A percentile compares a stretch with the other conserved stretches of the same genome.
Conservation (phyloP, 768 basidiomycete genomes). For the Leccinum subgranulosum region DNA sequence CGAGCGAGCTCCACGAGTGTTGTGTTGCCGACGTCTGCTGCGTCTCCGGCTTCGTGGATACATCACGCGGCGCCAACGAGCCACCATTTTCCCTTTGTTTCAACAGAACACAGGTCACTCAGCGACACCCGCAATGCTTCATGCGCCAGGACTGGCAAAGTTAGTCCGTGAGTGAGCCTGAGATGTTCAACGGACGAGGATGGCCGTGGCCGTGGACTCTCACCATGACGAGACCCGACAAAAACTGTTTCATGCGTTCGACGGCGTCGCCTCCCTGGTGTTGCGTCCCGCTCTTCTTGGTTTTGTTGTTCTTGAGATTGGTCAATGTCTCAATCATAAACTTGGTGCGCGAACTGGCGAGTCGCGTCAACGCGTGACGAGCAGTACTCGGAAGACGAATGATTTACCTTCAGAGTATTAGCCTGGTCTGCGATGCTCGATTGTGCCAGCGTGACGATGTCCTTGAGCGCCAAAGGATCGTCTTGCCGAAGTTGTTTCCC, state of each 20-base stretch:
- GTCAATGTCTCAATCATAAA: constrained; percentile 95
- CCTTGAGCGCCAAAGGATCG: constrained; percentile 88
- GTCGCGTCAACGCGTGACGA: neutral
- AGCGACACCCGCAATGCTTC: constrained; percentile 86
- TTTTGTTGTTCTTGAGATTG: constrained; percentile 90
- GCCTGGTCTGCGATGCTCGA: constrained; percentile 56
- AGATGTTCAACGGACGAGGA: neutral
- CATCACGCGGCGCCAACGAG: constrained; percentile 89
- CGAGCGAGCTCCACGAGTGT: constrained; percentile 75
- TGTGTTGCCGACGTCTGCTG: constrained; percentile 31
- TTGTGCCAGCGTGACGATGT: constrained; percentile 84
- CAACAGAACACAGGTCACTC: constrained; percentile 75
- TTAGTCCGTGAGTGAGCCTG: neutral
- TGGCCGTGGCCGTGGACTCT: neutral
- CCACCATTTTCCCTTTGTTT: constrained; percentile 97
- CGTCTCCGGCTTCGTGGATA: constrained; percentile 18
- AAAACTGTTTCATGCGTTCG: constrained; percentile 85
- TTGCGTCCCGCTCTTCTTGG: constrained; percentile 60
- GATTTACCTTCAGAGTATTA: constrained; percentile 50
- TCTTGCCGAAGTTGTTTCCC: constrained; percentile 89
- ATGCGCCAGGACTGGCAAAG: constrained; percentile 68
- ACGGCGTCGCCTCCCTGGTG: constrained; percentile 75
- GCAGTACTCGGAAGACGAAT: neutral
- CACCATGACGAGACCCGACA: constrained; percentile 71
- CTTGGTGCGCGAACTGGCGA: constrained; percentile 73